A percentile compares a stretch with the other conserved stretches of the same genome.
Evolutionary conservation across 768 basidiomycete genomes (phyloP).

Genomic region (Clitopilus hobsonii): DNA sequence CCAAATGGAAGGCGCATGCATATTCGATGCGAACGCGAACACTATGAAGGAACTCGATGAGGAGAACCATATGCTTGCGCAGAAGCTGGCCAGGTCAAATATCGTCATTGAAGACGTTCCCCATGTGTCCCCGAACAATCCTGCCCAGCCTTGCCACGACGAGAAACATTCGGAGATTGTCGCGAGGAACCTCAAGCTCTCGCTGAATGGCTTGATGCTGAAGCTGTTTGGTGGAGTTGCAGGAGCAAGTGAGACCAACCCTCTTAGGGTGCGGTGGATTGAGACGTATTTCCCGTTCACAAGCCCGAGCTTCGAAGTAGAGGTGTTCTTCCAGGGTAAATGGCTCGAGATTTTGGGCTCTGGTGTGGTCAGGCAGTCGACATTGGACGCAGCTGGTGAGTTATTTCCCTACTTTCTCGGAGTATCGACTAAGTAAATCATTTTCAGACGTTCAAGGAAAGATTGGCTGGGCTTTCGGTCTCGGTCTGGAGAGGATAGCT

Average conservation of each 20-base stretch:
- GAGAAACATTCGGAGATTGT: constrained; percentile 68
- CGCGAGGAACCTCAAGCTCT: constrained; percentile 83
- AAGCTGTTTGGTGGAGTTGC: constrained; percentile 68
- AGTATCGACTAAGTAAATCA: constrained; percentile 4
- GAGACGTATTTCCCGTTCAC: constrained; percentile 99
- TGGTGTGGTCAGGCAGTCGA: constrained; percentile 87
- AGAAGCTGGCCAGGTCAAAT: constrained; percentile 61
- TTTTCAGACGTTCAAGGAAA: constrained; percentile 68
- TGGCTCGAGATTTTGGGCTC: constrained; percentile 97
- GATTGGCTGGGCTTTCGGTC: constrained; percentile 96
- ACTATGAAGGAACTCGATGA: constrained; percentile 61
- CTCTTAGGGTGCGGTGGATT: constrained; percentile 92
- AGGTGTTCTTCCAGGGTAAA: constrained; percentile 92
- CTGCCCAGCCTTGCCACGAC: constrained; percentile 75
- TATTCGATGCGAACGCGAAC: constrained; percentile 58
- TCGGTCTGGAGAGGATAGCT: constrained; percentile 94
- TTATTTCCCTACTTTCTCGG: constrained; percentile 20
- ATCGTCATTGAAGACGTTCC: constrained; percentile 87
- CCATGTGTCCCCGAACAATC: constrained; percentile 69
- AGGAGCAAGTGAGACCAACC: constrained; percentile 50
- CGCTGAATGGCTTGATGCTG: constrained; percentile 82
- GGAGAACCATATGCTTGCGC: constrained; percentile 63
- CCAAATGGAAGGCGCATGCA: constrained; percentile 92
- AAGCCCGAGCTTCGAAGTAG: constrained; percentile 95
- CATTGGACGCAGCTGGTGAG: constrained; percentile 83